These are phyloP conservation scores for Zopfia rhizophila DNA, from an alignment of 2,329 filamentous ascomycete genomes.

Conservation along the genomic window DNA sequence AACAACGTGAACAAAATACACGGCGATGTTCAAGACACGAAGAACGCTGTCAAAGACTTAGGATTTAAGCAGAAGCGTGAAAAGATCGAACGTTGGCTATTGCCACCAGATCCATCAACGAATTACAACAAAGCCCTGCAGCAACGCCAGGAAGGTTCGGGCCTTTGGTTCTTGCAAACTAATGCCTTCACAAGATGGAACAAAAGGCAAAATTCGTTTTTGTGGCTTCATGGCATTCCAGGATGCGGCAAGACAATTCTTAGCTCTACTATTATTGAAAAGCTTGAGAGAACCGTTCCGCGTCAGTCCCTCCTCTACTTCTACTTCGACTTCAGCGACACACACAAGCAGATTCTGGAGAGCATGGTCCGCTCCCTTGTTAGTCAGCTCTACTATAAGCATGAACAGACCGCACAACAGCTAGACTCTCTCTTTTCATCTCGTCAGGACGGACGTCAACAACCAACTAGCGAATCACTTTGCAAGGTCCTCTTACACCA, in stretches of 20 bases:
- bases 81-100: conserved; percentile 38
- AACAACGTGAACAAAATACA: too few species aligned
- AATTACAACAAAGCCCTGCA: conserved; percentile 40
- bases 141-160: conserved; percentile 35
- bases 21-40: too few species aligned
- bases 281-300: conserved; percentile 20
- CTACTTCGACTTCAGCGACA: too few species aligned
- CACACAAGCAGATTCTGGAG: too few species aligned
- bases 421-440: not conserved
- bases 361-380: too few species aligned
- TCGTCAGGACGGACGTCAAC: not conserved
- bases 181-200: conserved; percentile 41
- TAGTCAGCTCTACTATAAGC: too few species aligned
- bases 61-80: not conserved
- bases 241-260: conserved; percentile 54
- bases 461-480: not conserved
- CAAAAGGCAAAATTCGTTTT: conserved; percentile 31
- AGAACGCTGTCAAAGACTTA: not conserved
- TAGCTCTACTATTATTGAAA: conserved; percentile 42
- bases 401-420: too few species aligned
- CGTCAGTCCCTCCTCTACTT: too few species aligned
- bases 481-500: not conserved
- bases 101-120: conserved; percentile 41
- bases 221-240: conserved; percentile 50
- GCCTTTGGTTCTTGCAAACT: conserved; percentile 44